Evolutionary conservation across 306 rosid species (phyloP).

Genomic region (Hylodesmum podocarpum): DNA sequence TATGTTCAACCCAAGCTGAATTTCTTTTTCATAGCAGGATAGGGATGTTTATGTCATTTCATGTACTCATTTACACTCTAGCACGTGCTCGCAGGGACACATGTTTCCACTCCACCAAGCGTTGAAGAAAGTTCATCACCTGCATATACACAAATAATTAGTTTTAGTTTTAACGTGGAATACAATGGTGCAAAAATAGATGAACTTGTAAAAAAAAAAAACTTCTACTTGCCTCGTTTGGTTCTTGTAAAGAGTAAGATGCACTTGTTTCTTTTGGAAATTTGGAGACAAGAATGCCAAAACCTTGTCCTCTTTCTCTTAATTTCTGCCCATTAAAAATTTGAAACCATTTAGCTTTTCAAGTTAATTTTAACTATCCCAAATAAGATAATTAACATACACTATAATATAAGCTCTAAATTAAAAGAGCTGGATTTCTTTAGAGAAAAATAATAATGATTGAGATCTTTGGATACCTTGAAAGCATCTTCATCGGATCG

Average conservation of each 20-base stretch:
- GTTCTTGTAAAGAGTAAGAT: conserved; percentile 78
- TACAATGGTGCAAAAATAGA: not conserved
- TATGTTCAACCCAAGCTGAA: conserved; percentile 29
- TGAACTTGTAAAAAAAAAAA: not conserved
- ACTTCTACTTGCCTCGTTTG: conserved; percentile 65
- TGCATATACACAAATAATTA: not conserved
- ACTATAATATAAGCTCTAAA: not conserved
- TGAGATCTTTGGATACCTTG: conserved; percentile 59
- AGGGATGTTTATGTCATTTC: conserved; percentile 30
- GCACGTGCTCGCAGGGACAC: conserved; percentile 34
- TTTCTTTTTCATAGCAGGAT: conserved; percentile 30
- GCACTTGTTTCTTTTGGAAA: conserved; percentile 88
- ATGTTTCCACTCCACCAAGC: conserved; percentile 61
- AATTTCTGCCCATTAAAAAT: conserved; percentile 43
- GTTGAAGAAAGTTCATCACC: conserved; percentile 74
- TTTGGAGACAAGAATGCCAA: conserved; percentile 86
- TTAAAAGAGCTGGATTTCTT: not conserved
- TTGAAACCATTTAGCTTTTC: conserved; percentile 4
- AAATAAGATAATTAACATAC: not conserved
- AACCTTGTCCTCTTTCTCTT: conserved; percentile 88
- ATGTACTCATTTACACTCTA: conserved; percentile 34
- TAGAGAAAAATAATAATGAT: not conserved
- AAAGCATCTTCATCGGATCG: conserved; percentile 88
- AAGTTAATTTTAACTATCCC: not conserved
- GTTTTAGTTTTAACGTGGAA: not conserved